These are phyloP conservation scores for Helotiales sp. DNA, from an alignment of 2,329 filamentous ascomycete genomes.

Conservation along the genomic window DNA sequence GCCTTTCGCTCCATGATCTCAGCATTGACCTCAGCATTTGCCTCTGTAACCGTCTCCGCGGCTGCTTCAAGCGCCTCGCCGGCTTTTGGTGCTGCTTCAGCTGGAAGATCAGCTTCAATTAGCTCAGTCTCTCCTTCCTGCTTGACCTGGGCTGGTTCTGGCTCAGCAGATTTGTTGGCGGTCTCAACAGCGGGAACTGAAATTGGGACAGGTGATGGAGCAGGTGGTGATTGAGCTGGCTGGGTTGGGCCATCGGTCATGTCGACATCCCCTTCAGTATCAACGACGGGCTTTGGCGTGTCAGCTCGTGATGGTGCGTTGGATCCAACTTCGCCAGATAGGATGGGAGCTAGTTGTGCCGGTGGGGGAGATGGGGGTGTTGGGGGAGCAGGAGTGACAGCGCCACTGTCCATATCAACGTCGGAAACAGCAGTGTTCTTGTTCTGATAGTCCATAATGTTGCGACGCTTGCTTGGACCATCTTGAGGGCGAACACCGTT, in stretches of 20 bases:
- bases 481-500: conserved; percentile 67
- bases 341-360: not conserved
- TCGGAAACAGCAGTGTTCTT: conserved; percentile 54
- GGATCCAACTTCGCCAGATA: conserved; percentile 35
- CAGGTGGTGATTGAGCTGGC: not conserved
- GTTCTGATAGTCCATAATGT: conserved; percentile 67
- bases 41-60: conserved; percentile 17
- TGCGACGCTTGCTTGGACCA: conserved; percentile 56
- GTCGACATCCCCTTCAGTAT: conserved; percentile 43
- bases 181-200: conserved; percentile 10
- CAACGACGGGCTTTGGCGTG: conserved; percentile 36
- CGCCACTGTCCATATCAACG: conserved; percentile 55
- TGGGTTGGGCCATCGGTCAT: conserved; percentile 36
- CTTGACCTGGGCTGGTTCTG: conserved; percentile 41
- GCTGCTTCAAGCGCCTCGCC: conserved; percentile 19
- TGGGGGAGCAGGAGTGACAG: conserved; percentile 43
- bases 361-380: conserved; percentile 8
- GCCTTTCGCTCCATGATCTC: conserved; percentile 39
- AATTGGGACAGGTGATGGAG: conserved; percentile 9
- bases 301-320: conserved; percentile 40
- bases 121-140: conserved; percentile 42
- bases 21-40: conserved; percentile 41
- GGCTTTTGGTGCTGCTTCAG: conserved; percentile 13
- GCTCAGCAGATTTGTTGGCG: conserved; percentile 38
- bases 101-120: conserved; percentile 40